Conservation (phyloP, 306 rosid species). For the Ammopiptanthus mongolicus region DNA sequence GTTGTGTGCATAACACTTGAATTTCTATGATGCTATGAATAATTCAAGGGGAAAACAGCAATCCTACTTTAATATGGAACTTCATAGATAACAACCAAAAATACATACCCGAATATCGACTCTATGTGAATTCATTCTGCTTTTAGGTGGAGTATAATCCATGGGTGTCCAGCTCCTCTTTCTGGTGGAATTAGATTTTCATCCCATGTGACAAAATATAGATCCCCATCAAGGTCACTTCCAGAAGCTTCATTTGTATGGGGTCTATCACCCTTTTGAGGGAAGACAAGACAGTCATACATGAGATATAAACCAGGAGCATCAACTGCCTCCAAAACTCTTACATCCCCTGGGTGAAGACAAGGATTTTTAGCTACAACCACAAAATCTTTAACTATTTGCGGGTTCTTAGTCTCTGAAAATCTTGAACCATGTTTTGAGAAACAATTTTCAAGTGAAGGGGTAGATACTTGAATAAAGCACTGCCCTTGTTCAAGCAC, state of each 20-base stretch:
- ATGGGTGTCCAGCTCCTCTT: constrained; percentile 78
- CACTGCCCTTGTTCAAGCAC: constrained; percentile 81
- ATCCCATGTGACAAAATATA: constrained; percentile 94
- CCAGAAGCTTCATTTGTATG: constrained; percentile 96
- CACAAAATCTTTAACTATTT: constrained; percentile 57
- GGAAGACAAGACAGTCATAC: constrained; percentile 83
- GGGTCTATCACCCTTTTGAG: constrained; percentile 87
- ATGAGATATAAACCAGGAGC: constrained; percentile 65
- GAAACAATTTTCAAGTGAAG: constrained; percentile 67
- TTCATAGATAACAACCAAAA: constrained; percentile 11
- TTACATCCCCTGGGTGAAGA: constrained; percentile 90
- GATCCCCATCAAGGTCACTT: constrained; percentile 93
- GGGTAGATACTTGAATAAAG: constrained; percentile 74
- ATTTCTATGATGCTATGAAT: background rate
- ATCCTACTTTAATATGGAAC: background rate
- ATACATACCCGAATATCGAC: constrained; percentile 43
- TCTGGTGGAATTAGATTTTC: constrained; percentile 74
- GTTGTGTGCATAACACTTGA: background rate
- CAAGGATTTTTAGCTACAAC: constrained; percentile 86
- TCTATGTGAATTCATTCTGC: constrained; percentile 21
- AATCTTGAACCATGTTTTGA: constrained; percentile 81
- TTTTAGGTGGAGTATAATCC: constrained; percentile 52
- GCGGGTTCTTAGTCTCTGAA: constrained; percentile 42
- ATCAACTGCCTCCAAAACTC: constrained; percentile 88
- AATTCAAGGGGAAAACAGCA: constrained; percentile 2